A percentile compares a stretch with the other conserved stretches of the same genome.
phyloP scores from a whole-genome alignment of 2,329 filamentous ascomycete species.

The Talaromyces amestolkiae region DNA sequence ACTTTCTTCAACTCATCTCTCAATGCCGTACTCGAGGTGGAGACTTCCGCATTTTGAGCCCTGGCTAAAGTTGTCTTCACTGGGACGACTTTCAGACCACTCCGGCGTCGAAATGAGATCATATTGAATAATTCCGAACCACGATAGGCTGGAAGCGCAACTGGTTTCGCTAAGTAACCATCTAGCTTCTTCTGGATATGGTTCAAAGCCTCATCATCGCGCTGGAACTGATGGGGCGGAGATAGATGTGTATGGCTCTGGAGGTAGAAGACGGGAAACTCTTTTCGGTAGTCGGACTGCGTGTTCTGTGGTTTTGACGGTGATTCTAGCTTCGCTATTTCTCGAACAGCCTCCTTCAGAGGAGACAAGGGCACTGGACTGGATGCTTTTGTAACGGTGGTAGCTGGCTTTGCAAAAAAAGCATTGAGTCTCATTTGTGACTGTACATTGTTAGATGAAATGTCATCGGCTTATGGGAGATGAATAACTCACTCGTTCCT shows the following conservation, averaged over 20 bases:
- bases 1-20: conserved; percentile 48
- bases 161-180: conserved; percentile 32
- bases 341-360: conserved; percentile 22
- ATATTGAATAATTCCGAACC: conserved; percentile 39
- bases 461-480: background rate
- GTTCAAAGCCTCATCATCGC: conserved; percentile 58
- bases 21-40: conserved; percentile 27
- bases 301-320: conserved; percentile 22
- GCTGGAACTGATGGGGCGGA: conserved; percentile 50
- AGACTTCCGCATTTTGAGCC: conserved; percentile 48
- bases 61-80: conserved; percentile 63
- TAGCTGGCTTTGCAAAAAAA: conserved; percentile 48
- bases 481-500: conserved; percentile 42
- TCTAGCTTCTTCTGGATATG: conserved; percentile 53
- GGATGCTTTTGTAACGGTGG: conserved; percentile 26
- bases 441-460: conserved; percentile 32
- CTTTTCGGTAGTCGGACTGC: conserved; percentile 61
- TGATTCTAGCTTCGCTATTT: conserved; percentile 18
- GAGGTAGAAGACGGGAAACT: conserved; percentile 79
- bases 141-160: conserved; percentile 26
- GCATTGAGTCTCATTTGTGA: conserved; percentile 52
- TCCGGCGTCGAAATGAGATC: conserved; percentile 38
- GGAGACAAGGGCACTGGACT: conserved; percentile 22
- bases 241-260: conserved; percentile 73
- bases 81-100: conserved; percentile 32